A percentile compares a stretch with the other conserved stretches of the same genome.
Conservation (phyloP, 352 stramenopile genomes). For the Phytopythium litorale region DNA sequence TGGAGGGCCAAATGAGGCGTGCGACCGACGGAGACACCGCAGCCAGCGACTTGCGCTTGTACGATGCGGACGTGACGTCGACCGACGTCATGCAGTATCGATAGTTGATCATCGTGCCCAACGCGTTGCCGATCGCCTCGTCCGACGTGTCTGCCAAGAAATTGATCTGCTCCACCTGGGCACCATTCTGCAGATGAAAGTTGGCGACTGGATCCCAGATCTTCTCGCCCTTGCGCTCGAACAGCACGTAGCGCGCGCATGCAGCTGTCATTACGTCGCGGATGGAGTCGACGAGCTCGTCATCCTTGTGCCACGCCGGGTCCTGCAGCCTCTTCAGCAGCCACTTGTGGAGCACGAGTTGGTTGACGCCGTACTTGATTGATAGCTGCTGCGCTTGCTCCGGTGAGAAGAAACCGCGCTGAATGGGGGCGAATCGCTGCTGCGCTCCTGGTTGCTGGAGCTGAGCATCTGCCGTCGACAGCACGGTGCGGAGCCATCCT, state of each 20-base stretch:
- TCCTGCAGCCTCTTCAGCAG: conserved; percentile 51
- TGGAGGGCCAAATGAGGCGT: conserved; percentile 49
- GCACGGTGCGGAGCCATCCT: conserved; percentile 54
- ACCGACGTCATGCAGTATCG: conserved; percentile 84
- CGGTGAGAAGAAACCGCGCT: conserved; percentile 45
- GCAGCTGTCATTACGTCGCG: conserved; percentile 48
- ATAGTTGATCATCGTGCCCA: conserved; percentile 88
- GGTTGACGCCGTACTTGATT: conserved; percentile 59
- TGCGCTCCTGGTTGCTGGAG: conserved; percentile 15
- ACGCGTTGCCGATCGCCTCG: conserved; percentile 34
- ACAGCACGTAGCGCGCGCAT: conserved; percentile 76
- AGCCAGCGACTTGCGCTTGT: conserved; percentile 68
- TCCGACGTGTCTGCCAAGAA: conserved; percentile 67
- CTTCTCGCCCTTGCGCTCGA: conserved; percentile 70
- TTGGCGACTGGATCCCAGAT: conserved; percentile 83
- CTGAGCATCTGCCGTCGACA: conserved; percentile 21
- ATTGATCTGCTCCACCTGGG: conserved; percentile 84
- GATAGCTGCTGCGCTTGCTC: conserved; percentile 46
- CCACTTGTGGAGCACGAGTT: conserved; percentile 60
- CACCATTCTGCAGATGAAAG: conserved; percentile 83
- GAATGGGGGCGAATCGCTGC: conserved; percentile 13
- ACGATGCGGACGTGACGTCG: conserved; percentile 70
- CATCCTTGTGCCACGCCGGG: conserved; percentile 44
- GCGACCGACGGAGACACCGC: conserved; percentile 54
- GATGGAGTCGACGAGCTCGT: conserved; percentile 41